A percentile compares a stretch with the other conserved stretches of the same genome.
phyloP scores from a whole-genome alignment of 2,329 filamentous ascomycete genomes.

The Rasamsonia emersonii region DNA sequence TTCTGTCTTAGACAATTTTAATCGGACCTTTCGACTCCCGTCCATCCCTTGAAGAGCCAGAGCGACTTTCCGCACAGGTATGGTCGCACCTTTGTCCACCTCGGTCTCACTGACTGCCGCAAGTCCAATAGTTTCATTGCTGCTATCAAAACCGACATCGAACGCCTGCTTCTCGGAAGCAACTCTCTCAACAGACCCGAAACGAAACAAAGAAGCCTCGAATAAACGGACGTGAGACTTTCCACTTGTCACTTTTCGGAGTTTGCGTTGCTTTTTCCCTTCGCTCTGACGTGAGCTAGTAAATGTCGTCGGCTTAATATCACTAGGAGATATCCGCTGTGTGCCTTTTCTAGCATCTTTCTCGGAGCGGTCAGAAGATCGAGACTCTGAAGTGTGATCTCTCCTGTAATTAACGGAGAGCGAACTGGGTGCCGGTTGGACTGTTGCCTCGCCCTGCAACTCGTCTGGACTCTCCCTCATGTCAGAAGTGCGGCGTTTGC shows the following conservation, averaged over 20 bases:
- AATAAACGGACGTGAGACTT: conserved; percentile 11
- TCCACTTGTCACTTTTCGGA: not conserved
- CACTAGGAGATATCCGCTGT: conserved; percentile 20
- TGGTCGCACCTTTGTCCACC: conserved; percentile 2
- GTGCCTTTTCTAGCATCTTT: conserved; percentile 1
- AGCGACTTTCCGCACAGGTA: conserved; percentile 16
- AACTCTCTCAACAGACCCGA: conserved; percentile 11
- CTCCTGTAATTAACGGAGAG: conserved; percentile 7
- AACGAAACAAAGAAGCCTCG: conserved; percentile 14
- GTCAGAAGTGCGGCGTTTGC: conserved; percentile 6
- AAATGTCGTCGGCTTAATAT: conserved; percentile 25
- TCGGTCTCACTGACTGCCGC: not conserved
- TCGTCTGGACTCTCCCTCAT: conserved; percentile 32
- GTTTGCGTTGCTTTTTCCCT: conserved; percentile 2
- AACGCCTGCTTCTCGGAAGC: conserved; percentile 5
- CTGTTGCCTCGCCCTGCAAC: conserved; percentile 29
- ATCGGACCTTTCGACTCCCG: conserved; percentile 20
- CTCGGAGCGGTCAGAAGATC: conserved; percentile 3
- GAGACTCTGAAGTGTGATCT: conserved; percentile 4
- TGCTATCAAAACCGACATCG: conserved; percentile 11
- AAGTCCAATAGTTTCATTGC: conserved; percentile 7
- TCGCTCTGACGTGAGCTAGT: conserved; percentile 8
- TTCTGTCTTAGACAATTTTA: conserved; percentile 18
- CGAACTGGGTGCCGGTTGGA: conserved; percentile 12
- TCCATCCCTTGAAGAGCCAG: conserved; percentile 13